Conservation (phyloP, 495 filamentous ascomycete genomes). For the Podospora bellae-mahoneyi region DNA sequence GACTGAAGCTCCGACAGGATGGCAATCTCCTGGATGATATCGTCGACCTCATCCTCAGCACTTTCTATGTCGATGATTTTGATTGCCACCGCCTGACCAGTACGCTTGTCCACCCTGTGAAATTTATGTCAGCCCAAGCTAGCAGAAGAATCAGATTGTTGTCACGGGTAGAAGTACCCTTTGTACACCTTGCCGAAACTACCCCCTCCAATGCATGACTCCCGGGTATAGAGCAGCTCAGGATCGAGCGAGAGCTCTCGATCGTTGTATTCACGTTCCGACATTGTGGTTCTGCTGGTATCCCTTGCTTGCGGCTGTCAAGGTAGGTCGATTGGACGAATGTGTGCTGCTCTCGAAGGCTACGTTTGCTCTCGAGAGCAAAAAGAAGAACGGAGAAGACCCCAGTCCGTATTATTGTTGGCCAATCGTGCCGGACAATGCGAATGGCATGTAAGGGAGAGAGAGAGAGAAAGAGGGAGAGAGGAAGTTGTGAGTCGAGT, state of each 20-base stretch:
- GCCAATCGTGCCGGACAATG: not conserved
- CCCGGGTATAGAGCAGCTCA: constrained; percentile 85
- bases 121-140: constrained; percentile 28
- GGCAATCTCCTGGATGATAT: constrained; percentile 97
- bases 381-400: not conserved
- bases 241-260: constrained; percentile 62
- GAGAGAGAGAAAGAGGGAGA: not conserved
- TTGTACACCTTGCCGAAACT: constrained; percentile 97
- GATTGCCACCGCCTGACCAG: constrained; percentile 83
- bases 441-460: not conserved
- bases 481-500: not conserved
- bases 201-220: constrained; percentile 88
- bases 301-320: not conserved
- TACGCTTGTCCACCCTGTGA: constrained; percentile 73
- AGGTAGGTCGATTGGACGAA: not conserved
- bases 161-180: constrained; percentile 55
- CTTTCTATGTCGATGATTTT: constrained; percentile 98
- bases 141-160: not conserved
- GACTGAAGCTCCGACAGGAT: constrained; percentile 93
- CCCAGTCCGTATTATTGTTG: not conserved
- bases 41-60: constrained; percentile 96
- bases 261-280: constrained; percentile 42
- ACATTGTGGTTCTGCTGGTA: constrained; percentile 27
- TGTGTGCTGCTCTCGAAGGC: not conserved
- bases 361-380: not conserved